These are phyloP conservation scores for Penicillium manginii DNA, from an alignment of 495 filamentous ascomycete genomes.

Conservation along the genomic window DNA sequence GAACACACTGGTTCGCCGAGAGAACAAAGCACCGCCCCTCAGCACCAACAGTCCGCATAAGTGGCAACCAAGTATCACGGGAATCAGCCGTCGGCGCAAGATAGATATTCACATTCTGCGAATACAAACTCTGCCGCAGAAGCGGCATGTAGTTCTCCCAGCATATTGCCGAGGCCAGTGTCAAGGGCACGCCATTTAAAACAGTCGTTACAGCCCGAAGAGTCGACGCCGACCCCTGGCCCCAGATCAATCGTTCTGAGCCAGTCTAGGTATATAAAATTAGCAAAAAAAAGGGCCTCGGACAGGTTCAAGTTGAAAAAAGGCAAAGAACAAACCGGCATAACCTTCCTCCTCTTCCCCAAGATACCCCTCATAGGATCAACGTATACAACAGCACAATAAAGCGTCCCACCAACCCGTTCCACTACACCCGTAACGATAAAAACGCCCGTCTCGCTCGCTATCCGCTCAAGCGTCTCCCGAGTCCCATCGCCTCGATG, in stretches of 20 bases:
- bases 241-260: constrained; percentile 74
- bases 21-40: constrained; percentile 90
- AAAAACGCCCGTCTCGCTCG: constrained; percentile 79
- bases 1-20: constrained; percentile 81
- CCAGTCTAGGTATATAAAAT: constrained; percentile 11
- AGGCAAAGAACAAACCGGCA: constrained; percentile 69
- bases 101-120: constrained; percentile 91
- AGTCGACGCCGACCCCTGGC: constrained; percentile 79
- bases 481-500: constrained; percentile 85
- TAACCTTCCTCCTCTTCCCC: constrained; percentile 95
- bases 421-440: constrained; percentile 81
- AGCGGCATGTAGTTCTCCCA: constrained; percentile 99
- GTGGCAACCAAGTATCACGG: constrained; percentile 79
- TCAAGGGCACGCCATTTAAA: constrained; percentile 75
- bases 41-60: constrained; percentile 78
- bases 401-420: constrained; percentile 76
- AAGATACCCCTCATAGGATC: constrained; percentile 71
- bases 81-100: constrained; percentile 90
- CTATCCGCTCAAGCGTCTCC: constrained; percentile 74
- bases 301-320: too few species aligned
- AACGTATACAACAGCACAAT: constrained; percentile 83
- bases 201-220: constrained; percentile 79
- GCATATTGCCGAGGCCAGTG: constrained; percentile 85
- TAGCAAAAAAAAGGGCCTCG: too few species aligned
- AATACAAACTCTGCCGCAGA: constrained; percentile 76